Evolutionary conservation across 768 basidiomycete genomes (phyloP).

Genomic region (Tremella fuciformis): DNA sequence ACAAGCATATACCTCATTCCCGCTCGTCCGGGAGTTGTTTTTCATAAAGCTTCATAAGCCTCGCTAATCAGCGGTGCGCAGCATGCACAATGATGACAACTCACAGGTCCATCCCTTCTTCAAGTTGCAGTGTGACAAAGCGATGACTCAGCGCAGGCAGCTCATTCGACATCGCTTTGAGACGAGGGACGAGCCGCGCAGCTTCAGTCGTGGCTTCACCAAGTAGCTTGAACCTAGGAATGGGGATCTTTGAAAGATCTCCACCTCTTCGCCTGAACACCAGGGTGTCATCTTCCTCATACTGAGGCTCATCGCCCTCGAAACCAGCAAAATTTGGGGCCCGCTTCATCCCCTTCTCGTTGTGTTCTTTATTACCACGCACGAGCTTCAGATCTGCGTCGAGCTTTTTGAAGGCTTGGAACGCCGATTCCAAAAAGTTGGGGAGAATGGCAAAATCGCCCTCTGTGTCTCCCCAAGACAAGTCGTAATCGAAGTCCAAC

Average conservation of each 20-base stretch:
- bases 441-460: conserved; percentile 38
- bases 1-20: background rate
- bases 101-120: conserved; percentile 51
- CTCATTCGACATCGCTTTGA: conserved; percentile 25
- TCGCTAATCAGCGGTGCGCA: conserved; percentile 13
- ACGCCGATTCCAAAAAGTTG: conserved; percentile 36
- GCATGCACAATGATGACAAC: conserved; percentile 13
- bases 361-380: background rate
- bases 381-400: conserved; percentile 1
- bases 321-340: background rate
- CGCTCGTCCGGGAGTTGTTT: conserved; percentile 40
- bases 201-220: conserved; percentile 39
- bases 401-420: conserved; percentile 29
- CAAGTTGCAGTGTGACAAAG: conserved; percentile 39
- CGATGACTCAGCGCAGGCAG: conserved; percentile 42
- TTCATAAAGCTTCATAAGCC: conserved; percentile 43
- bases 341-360: background rate
- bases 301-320: background rate
- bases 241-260: conserved; percentile 13
- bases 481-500: conserved; percentile 39
- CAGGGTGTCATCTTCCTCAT: conserved; percentile 3
- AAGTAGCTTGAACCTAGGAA: conserved; percentile 36
- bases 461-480: conserved; percentile 39
- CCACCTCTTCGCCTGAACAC: background rate
- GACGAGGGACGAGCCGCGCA: conserved; percentile 31